Conservation (phyloP, 768 basidiomycete species). For the Austroboletus eburneus region DNA sequence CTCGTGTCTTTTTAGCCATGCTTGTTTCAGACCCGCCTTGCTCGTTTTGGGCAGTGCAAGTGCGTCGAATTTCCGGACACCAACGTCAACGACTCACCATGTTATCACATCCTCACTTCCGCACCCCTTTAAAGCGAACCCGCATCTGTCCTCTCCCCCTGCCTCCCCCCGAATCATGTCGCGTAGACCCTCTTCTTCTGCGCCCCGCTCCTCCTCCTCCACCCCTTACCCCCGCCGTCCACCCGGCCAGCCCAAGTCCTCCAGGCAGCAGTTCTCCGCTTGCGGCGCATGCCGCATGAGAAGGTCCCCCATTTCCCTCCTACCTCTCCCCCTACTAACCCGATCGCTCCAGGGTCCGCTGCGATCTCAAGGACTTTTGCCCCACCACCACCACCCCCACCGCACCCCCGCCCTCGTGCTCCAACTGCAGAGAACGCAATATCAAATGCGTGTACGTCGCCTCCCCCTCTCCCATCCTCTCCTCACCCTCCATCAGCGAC, state of each 20-base stretch:
- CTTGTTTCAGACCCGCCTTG: constrained; percentile 15
- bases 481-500: constrained; percentile 50
- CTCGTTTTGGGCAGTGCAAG: constrained; percentile 21
- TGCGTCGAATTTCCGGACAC: constrained; percentile 27
- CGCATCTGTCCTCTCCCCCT: constrained; percentile 10
- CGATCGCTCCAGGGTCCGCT: constrained; percentile 65
- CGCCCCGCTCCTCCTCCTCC: constrained; percentile 27
- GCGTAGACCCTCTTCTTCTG: constrained; percentile 44
- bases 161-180: constrained; percentile 48
- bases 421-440: constrained; percentile 85
- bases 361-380: constrained; percentile 84
- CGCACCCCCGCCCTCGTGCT: constrained; percentile 53
- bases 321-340: background rate
- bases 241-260: constrained; percentile 65
- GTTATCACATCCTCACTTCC: constrained; percentile 16
- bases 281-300: constrained; percentile 92
- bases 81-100: constrained; percentile 25
- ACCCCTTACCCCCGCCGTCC: constrained; percentile 44
- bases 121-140: constrained; percentile 17
- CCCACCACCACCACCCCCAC: constrained; percentile 44
- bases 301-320: constrained; percentile 50
- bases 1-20: constrained; percentile 30
- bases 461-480: background rate
- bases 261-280: constrained; percentile 84
- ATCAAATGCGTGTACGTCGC: constrained; percentile 94